phyloP scores from a whole-genome alignment of 2,329 filamentous ascomycete species.

The Fusarium solani-melongenae region DNA sequence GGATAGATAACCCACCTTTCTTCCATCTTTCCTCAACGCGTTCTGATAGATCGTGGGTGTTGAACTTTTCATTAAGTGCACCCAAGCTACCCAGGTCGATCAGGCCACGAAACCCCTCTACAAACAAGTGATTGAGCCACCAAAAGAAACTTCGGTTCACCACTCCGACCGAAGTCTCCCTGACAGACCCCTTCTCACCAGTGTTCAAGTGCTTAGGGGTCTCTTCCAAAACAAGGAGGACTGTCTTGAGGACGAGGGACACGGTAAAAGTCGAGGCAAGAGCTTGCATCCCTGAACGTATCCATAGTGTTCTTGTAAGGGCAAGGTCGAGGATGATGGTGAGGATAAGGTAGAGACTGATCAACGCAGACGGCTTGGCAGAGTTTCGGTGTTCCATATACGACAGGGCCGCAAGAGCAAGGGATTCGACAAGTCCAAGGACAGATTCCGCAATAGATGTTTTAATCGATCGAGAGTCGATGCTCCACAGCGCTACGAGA shows the following conservation, averaged over 20 bases:
- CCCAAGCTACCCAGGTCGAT: constrained; percentile 42
- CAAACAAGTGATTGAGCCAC: constrained; percentile 50
- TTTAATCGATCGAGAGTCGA: constrained; percentile 33
- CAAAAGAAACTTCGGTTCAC: constrained; percentile 50
- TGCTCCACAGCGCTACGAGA: constrained; percentile 44
- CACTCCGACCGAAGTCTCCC: constrained; percentile 48
- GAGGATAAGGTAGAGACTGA: constrained; percentile 47
- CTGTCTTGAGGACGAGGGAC: constrained; percentile 41
- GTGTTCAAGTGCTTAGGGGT: constrained; percentile 40
- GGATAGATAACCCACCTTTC: constrained; percentile 5
- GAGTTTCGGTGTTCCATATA: constrained; percentile 50
- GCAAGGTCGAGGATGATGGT: constrained; percentile 49
- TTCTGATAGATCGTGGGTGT: constrained; percentile 31
- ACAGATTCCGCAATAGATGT: constrained; percentile 45
- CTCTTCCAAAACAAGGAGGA: constrained; percentile 48
- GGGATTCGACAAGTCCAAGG: constrained; percentile 42
- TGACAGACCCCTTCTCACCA: constrained; percentile 33
- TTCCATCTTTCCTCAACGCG: constrained; percentile 40
- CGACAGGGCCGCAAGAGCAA: constrained; percentile 43
- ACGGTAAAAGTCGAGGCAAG: constrained; percentile 45
- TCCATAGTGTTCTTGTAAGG: constrained; percentile 48
- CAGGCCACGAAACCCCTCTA: constrained; percentile 36
- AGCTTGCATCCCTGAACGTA: constrained; percentile 38
- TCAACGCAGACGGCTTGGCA: constrained; percentile 46
- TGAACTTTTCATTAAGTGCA: constrained; percentile 44